These are phyloP conservation scores for Amaranthus cruentus DNA, from an alignment of 148 eudicot genomes.

Conservation along the genomic window DNA sequence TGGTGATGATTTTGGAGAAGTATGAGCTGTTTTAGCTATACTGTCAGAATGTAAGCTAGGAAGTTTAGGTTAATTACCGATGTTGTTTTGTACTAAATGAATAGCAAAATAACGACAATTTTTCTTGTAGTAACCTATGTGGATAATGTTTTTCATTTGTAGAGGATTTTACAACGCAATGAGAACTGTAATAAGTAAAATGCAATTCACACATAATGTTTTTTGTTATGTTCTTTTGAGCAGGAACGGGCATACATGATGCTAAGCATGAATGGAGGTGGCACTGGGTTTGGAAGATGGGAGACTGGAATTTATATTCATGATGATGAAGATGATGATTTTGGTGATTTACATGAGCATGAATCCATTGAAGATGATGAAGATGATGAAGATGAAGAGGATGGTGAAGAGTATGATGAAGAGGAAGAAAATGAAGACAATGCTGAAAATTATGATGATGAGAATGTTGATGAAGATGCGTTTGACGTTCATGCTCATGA, in stretches of 20 bases:
- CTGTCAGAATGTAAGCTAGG: not conserved
- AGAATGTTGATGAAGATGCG: conserved; percentile 49
- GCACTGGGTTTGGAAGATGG: conserved; percentile 72
- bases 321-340: conserved; percentile 42
- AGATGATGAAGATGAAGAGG: conserved; percentile 37
- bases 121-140: not conserved
- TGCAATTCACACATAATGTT: not conserved
- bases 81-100: not conserved
- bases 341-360: conserved; percentile 37
- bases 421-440: conserved; percentile 29
- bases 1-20: too few relatives aligned
- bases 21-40: too few relatives aligned
- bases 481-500: conserved; percentile 64
- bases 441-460: conserved; percentile 28
- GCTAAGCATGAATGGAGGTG: conserved; percentile 65
- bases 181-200: too few relatives aligned
- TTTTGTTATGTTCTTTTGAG: conserved; percentile 19
- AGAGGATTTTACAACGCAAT: not conserved
- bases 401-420: conserved; percentile 14
- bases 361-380: conserved; percentile 32
- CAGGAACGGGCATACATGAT: conserved; percentile 99
- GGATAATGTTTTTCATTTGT: not conserved
- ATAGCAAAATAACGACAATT: not conserved
- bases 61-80: not conserved
- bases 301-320: conserved; percentile 56